Evolutionary conservation across 2,329 filamentous ascomycete species (phyloP).

Genomic region (Harringtonia lauricola): DNA sequence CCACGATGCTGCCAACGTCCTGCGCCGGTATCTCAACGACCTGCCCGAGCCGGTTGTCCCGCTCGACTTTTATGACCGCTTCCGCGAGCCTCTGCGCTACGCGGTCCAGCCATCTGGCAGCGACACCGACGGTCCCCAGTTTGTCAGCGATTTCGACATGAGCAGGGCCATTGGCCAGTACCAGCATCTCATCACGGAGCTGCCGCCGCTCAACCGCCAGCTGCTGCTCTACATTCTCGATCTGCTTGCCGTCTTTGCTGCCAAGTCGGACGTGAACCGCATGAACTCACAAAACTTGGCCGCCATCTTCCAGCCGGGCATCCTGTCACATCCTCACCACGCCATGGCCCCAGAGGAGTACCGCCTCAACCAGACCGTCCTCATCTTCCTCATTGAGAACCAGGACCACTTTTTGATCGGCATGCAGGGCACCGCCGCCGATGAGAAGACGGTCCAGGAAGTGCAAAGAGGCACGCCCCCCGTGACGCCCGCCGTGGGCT

Average conservation of each 20-base stretch:
- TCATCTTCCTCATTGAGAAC: constrained; percentile 97
- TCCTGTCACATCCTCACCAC: constrained; percentile 86
- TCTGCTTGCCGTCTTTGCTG: constrained; percentile 89
- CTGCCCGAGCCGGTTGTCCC: constrained; percentile 95
- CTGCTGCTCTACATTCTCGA: constrained; percentile 92
- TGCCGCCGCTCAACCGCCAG: constrained; percentile 88
- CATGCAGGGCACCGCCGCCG: constrained; percentile 98
- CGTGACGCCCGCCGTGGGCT: constrained; percentile 25
- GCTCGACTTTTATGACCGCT: constrained; percentile 82
- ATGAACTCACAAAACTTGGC: constrained; percentile 93
- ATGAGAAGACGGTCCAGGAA: constrained; percentile 59
- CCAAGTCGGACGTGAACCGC: constrained; percentile 90
- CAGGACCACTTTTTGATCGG: constrained; percentile 97
- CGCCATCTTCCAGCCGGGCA: constrained; percentile 94
- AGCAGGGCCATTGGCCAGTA: constrained; percentile 69
- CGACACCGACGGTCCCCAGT: constrained; percentile 57
- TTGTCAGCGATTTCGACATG: constrained; percentile 64
- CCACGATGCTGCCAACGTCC: constrained; percentile 93
- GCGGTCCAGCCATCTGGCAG: constrained; percentile 63
- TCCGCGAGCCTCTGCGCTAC: constrained; percentile 69
- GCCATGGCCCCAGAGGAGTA: constrained; percentile 96
- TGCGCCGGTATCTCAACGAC: constrained; percentile 91
- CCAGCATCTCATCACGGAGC: constrained; percentile 81
- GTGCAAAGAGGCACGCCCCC: constrained; percentile 59
- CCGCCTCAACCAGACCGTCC: constrained; percentile 85